These are phyloP conservation scores for Dictyostelium purpureum DNA, from an alignment of 78 protist genomes.

Conservation along the genomic window DNA sequence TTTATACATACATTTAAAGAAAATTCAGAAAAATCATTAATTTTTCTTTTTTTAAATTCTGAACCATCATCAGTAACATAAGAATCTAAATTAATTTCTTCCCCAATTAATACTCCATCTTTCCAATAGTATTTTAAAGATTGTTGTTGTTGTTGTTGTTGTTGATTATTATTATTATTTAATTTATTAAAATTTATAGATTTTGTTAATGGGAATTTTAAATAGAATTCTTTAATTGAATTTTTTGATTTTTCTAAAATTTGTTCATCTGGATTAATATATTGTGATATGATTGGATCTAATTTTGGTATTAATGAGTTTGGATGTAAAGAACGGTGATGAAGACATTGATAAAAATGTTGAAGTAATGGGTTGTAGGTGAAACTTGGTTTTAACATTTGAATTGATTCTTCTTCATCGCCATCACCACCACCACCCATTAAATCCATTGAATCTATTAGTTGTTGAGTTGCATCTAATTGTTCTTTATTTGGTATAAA, in stretches of 20 bases:
- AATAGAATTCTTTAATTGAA: slow-evolving; percentile 42
- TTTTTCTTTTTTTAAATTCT: slow-evolving; percentile 45
- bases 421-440: slow-evolving; percentile 71
- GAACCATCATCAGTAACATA: slow-evolving; percentile 50
- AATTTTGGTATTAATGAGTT: slow-evolving; percentile 59
- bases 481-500: slow-evolving; percentile 30
- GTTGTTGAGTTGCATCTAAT: slow-evolving; percentile 39
- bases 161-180: background rate
- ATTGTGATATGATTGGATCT: slow-evolving; percentile 62
- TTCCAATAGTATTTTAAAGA: slow-evolving; percentile 48
- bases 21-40: slow-evolving; percentile 54
- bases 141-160: background rate
- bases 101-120: slow-evolving; percentile 66
- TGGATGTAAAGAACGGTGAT: slow-evolving; percentile 75
- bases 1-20: slow-evolving; percentile 4
- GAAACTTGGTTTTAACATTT: slow-evolving; percentile 62
- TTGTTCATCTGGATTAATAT: slow-evolving; percentile 65
- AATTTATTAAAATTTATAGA: background rate
- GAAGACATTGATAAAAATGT: slow-evolving; percentile 81
- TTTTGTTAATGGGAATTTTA: slow-evolving; percentile 59
- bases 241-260: slow-evolving; percentile 41
- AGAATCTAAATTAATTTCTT: slow-evolving; percentile 58
- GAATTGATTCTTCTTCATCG: slow-evolving; percentile 29
- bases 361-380: slow-evolving; percentile 84
- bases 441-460: slow-evolving; percentile 77